These are phyloP conservation scores for Podospora conica DNA, from an alignment of 495 filamentous ascomycete genomes.

Conservation along the genomic window DNA sequence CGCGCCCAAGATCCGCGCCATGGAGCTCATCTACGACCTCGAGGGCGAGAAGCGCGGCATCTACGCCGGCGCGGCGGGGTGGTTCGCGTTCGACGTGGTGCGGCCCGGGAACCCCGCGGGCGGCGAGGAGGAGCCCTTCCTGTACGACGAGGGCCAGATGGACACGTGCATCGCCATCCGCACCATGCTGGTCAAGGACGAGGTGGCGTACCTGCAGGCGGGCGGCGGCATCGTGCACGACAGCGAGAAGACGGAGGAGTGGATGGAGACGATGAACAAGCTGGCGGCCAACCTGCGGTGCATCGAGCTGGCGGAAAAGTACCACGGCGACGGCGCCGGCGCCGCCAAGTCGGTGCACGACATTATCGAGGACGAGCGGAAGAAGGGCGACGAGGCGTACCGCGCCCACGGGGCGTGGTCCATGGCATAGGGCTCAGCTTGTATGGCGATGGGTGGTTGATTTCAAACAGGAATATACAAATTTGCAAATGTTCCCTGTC, in stretches of 20 bases:
- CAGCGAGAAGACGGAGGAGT: constrained; percentile 89
- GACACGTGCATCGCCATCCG: constrained; percentile 97
- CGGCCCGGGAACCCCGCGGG: constrained; percentile 39
- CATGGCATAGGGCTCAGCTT: neutral
- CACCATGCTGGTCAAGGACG: constrained; percentile 92
- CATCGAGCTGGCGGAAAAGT: constrained; percentile 77
- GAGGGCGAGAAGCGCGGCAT: constrained; percentile 91
- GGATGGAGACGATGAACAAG: constrained; percentile 96
- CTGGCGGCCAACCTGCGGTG: constrained; percentile 80
- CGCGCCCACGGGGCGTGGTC: neutral
- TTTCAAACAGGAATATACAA: too few species aligned
- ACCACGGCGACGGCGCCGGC: constrained; percentile 39
- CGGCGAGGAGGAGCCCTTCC: neutral
- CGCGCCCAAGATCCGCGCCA: constrained; percentile 90
- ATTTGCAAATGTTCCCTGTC: too few species aligned
- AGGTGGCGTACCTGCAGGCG: constrained; percentile 86
- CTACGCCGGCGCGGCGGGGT: constrained; percentile 95
- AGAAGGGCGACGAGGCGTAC: constrained; percentile 30
- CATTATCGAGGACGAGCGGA: constrained; percentile 31
- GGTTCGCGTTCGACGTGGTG: constrained; percentile 64
- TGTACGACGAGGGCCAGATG: constrained; percentile 69
- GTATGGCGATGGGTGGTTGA: neutral
- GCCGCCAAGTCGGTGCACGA: constrained; percentile 30
- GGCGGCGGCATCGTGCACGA: constrained; percentile 98
- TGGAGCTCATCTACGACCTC: constrained; percentile 93